Evolutionary conservation across 78 protist species (phyloP), one percentile per base, ranked within the genome.

Genomic region (Dictyostelium firmibasis): DNA sequence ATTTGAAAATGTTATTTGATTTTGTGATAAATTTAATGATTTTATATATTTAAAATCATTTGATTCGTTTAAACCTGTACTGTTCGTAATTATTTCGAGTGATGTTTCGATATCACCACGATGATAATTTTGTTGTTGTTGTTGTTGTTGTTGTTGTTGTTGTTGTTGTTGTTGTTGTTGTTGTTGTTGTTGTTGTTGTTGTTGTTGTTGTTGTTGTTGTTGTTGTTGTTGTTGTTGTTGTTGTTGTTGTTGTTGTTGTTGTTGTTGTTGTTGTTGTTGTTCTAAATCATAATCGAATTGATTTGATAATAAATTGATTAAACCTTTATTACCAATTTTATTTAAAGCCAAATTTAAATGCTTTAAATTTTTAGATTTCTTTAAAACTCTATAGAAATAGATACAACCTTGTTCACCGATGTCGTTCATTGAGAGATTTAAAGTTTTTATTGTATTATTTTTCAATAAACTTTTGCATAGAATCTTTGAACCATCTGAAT

Each of bases 381-480:
- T 86, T 23, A 86, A 18, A 0, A 67, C 53, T 7, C 67, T 31
- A 10, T 70, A 25, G 13, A 86, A 9, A 36, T 35, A 60, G 10
- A 18, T 74, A 33, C 78, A 47, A 86, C 92, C 92, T 14, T 77
- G 38, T 13, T 16, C 69, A 23, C 85, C 74, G 41, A 86, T 77
- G 18, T 86, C 92, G 20, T 86, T 86, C 44, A 75, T 77, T 9
- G 85, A 64, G 31, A 86, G 47, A 16, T 60, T 77, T 16, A 86
- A 16, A 16, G 53, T 16, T 11, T 14, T 29, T 11, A 86, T 77
- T 0, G 92, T 53, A 57, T 60, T 18, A 27, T 86, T 86, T 20
- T 23, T 16, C 0, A 35, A 10, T n/a, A 86, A 16, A 18, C 79
- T 74, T 6, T 29, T 27, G 11, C 78, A 53, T 1, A 86, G 27